These are phyloP conservation scores for Bocquillonia castaneifolia DNA, from an alignment of 441 rosid species.

Conservation along the genomic window DNA sequence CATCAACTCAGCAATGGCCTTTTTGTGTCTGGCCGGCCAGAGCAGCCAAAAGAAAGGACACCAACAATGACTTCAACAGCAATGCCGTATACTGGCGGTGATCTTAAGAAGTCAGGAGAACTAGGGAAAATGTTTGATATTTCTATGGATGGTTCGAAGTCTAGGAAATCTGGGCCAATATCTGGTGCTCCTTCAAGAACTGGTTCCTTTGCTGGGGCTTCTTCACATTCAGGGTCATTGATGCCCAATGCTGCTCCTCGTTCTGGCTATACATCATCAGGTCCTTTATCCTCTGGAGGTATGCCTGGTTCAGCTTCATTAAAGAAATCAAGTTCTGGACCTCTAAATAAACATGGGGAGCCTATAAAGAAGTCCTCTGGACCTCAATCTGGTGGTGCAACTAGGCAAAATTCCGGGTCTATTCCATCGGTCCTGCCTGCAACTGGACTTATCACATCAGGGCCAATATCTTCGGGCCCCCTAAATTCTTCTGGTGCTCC, in stretches of 20 bases:
- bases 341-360: conserved; percentile 76
- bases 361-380: conserved; percentile 78
- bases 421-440: conserved; percentile 81
- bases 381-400: conserved; percentile 86
- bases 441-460: conserved; percentile 92
- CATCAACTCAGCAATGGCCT: conserved; percentile 55
- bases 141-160: conserved; percentile 40
- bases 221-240: conserved; percentile 77
- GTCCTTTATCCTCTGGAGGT: conserved; percentile 53
- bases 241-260: conserved; percentile 70
- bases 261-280: conserved; percentile 53
- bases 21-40: conserved; percentile 52
- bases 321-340: conserved; percentile 80
- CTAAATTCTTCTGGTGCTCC: conserved; percentile 81
- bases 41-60: conserved; percentile 49
- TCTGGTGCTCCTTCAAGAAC: conserved; percentile 76
- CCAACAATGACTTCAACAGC: conserved; percentile 46
- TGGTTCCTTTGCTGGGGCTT: conserved; percentile 92
- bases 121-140: conserved; percentile 76
- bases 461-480: conserved; percentile 82
- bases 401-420: conserved; percentile 91
- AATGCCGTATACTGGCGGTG: conserved; percentile 53
- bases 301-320: conserved; percentile 64
- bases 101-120: conserved; percentile 60
- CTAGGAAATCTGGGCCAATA: conserved; percentile 57